phyloP scores from a whole-genome alignment of 805 yeast genomes.

The Myxozyma geophila region DNA sequence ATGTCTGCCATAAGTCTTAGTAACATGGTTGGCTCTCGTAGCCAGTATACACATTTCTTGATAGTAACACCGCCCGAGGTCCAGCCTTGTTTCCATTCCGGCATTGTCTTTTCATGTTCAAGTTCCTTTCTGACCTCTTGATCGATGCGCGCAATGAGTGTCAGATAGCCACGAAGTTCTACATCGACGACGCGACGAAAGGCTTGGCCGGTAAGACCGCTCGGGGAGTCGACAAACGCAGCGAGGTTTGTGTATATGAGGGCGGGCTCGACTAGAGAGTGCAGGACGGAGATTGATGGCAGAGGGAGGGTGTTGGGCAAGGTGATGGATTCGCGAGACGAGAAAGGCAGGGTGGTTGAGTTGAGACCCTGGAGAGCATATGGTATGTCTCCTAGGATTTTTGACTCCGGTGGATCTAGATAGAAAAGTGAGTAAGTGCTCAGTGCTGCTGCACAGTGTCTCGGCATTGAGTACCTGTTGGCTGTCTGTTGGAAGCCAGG shows the following conservation, averaged over 20 bases:
- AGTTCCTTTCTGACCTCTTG: conserved; percentile 45
- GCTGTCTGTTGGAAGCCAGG: conserved; percentile 22
- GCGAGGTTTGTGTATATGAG: conserved; percentile 60
- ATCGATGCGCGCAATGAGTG: conserved; percentile 52
- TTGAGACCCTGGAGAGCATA: conserved; percentile 44
- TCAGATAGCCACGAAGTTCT: conserved; percentile 52
- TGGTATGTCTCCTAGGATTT: conserved; percentile 41
- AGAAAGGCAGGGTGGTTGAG: conserved; percentile 35
- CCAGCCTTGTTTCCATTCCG: conserved; percentile 26
- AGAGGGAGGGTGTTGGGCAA: conserved; percentile 61
- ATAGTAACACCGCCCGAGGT: conserved; percentile 41
- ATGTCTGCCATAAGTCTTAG: conserved; percentile 63
- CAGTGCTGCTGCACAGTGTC: too few relatives aligned
- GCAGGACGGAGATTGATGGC: conserved; percentile 61
- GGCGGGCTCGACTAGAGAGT: conserved; percentile 70
- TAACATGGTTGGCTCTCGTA: conserved; percentile 58
- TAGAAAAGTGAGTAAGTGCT: not conserved
- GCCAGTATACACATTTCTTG: conserved; percentile 47
- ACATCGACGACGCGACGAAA: conserved; percentile 55
- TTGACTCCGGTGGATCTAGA: conserved; percentile 35
- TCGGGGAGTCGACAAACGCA: conserved; percentile 44
- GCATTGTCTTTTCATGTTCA: conserved; percentile 43
- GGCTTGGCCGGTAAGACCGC: conserved; percentile 65
- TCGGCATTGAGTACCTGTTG: conserved; percentile 19
- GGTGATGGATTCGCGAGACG: conserved; percentile 21